These are phyloP conservation scores for Calonectria montana DNA, from an alignment of 2,329 filamentous ascomycete genomes.

Conservation along the genomic window DNA sequence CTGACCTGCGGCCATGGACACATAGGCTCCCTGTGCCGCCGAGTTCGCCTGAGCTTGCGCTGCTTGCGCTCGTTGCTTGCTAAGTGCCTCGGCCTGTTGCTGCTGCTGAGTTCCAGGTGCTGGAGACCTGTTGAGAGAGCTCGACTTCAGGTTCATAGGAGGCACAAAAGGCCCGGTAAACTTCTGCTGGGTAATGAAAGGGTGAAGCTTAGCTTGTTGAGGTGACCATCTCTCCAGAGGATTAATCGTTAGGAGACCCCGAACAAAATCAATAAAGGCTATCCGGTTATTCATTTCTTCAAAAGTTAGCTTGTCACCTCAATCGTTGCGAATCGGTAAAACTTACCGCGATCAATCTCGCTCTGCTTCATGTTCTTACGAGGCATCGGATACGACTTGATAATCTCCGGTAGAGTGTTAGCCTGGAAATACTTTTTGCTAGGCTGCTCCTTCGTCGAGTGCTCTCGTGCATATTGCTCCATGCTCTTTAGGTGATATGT, in stretches of 20 bases:
- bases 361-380: slow-evolving; percentile 99
- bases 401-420: slow-evolving; percentile 94
- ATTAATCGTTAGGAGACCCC: slow-evolving; percentile 92
- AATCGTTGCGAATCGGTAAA: neutral
- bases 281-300: slow-evolving; percentile 98
- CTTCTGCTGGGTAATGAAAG: slow-evolving; percentile 98
- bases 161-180: slow-evolving; percentile 96
- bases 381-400: slow-evolving; percentile 97
- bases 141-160: slow-evolving; percentile 94
- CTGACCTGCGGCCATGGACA: slow-evolving; percentile 57
- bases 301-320: slow-evolving; percentile 32
- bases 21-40: slow-evolving; percentile 75
- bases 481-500: slow-evolving; percentile 95
- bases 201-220: slow-evolving; percentile 95
- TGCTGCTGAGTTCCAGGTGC: slow-evolving; percentile 96
- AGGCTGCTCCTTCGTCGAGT: slow-evolving; percentile 96
- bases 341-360: slow-evolving; percentile 91
- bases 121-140: slow-evolving; percentile 85
- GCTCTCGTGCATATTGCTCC: slow-evolving; percentile 97
- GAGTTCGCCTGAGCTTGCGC: slow-evolving; percentile 78
- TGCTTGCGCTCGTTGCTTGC: slow-evolving; percentile 86
- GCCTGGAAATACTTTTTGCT: slow-evolving; percentile 99
- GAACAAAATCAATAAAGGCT: slow-evolving; percentile 98
- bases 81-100: slow-evolving; percentile 92
- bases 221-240: slow-evolving; percentile 97